These are phyloP conservation scores for Plasmodium vivax DNA, from an alignment of 169 alveolate species.

Conservation along the genomic window DNA sequence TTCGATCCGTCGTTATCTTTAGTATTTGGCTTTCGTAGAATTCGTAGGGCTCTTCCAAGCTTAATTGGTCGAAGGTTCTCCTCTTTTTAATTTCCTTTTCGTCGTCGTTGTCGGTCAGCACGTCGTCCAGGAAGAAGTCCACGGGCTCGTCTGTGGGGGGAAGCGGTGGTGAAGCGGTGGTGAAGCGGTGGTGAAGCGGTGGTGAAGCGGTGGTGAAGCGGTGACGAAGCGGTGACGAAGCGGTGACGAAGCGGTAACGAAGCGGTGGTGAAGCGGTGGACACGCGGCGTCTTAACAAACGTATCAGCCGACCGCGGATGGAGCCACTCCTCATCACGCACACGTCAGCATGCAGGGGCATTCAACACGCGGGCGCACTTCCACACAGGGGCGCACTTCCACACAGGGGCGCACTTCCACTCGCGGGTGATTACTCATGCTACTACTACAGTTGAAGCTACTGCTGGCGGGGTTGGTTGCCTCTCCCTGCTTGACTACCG, in stretches of 20 bases:
- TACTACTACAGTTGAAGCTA: constrained; percentile 41
- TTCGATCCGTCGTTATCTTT: constrained; percentile 40
- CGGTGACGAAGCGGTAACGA: neutral
- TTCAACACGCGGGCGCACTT: neutral
- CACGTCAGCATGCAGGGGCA: neutral
- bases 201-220: neutral
- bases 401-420: neutral
- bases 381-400: neutral
- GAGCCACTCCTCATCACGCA: neutral
- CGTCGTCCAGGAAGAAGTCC: constrained; percentile 54
- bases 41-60: constrained; percentile 59
- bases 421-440: constrained; percentile 5
- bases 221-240: neutral
- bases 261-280: neutral
- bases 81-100: constrained; percentile 44
- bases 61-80: constrained; percentile 39
- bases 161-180: neutral
- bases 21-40: constrained; percentile 55
- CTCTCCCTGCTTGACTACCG: constrained; percentile 10
- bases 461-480: neutral
- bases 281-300: neutral
- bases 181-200: neutral
- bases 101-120: constrained; percentile 37
- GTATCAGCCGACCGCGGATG: neutral
- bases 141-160: constrained; percentile 31